phyloP scores from a whole-genome alignment of 495 filamentous ascomycete genomes.

The Penicillium paradoxum region DNA sequence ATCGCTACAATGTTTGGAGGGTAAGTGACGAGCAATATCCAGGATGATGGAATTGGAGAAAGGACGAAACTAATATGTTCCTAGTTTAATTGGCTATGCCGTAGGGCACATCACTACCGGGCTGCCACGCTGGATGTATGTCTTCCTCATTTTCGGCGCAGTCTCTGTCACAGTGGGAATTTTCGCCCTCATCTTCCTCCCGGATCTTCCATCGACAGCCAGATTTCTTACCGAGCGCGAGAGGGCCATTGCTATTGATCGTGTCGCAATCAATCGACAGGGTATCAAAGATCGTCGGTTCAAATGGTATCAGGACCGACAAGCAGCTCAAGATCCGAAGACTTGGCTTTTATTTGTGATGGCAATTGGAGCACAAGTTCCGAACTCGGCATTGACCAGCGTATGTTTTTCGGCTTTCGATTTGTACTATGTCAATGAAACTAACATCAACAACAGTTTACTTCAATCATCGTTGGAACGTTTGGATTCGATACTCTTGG shows the following conservation, averaged over 20 bases:
- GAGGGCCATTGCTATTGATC: slow-evolving; percentile 38
- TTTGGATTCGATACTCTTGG: slow-evolving; percentile 53
- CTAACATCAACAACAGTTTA: slow-evolving; percentile 24
- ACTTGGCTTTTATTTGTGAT: slow-evolving; percentile 44
- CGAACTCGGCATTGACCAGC: slow-evolving; percentile 38
- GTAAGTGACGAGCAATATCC: slow-evolving; percentile 9
- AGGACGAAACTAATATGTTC: slow-evolving; percentile 8
- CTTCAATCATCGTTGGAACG: slow-evolving; percentile 44
- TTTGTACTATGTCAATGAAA: neutral
- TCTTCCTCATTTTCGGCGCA: slow-evolving; percentile 47
- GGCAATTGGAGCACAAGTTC: slow-evolving; percentile 32
- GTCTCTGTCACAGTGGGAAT: slow-evolving; percentile 32
- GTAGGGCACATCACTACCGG: slow-evolving; percentile 44
- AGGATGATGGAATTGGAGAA: neutral
- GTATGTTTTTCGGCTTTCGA: slow-evolving; percentile 19
- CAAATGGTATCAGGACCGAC: slow-evolving; percentile 45
- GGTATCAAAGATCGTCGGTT: slow-evolving; percentile 46
- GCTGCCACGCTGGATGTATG: slow-evolving; percentile 44
- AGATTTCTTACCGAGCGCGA: slow-evolving; percentile 41
- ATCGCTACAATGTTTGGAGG: slow-evolving; percentile 53
- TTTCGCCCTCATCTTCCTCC: slow-evolving; percentile 35
- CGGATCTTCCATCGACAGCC: slow-evolving; percentile 42
- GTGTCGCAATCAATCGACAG: slow-evolving; percentile 39
- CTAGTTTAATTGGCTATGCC: slow-evolving; percentile 49
- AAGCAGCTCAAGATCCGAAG: slow-evolving; percentile 43